phyloP scores from a whole-genome alignment of 2,329 filamentous ascomycete genomes.

The Pseudogymnoascus pannorum region DNA sequence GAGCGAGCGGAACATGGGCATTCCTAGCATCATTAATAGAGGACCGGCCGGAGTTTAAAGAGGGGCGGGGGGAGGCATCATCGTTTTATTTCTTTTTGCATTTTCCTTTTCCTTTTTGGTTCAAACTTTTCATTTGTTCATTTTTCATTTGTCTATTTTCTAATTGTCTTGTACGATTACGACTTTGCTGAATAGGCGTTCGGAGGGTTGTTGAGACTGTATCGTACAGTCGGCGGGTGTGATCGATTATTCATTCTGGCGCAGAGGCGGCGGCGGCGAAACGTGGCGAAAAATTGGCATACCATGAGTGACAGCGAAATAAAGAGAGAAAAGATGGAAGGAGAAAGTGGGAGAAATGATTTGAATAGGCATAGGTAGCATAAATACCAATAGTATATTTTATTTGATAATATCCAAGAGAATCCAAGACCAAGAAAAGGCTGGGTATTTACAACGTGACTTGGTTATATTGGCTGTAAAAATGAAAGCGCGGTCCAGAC shows the following conservation, averaged over 20 bases:
- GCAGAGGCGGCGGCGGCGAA: neutral
- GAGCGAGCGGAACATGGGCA: constrained; percentile 5
- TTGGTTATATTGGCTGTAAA: neutral
- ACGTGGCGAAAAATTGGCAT: neutral
- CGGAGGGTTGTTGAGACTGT: neutral
- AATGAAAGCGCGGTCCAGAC: neutral
- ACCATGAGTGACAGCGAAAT: neutral
- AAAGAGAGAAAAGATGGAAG: neutral
- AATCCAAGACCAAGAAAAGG: neutral
- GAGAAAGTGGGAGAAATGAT: neutral
- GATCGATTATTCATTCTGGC: constrained; percentile 1
- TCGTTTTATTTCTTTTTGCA: neutral
- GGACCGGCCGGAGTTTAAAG: constrained; percentile 8
- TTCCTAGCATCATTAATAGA: constrained; percentile 8
- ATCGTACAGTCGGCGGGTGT: neutral
- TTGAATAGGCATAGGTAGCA: constrained; percentile 2
- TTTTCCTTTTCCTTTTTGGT: neutral
- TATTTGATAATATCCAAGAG: constrained; percentile 3
- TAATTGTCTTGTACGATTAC: neutral
- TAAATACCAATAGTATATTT: constrained; percentile 3
- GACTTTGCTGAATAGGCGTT: constrained; percentile 1
- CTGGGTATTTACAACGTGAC: neutral
- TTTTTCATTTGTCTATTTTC: constrained; percentile 1
- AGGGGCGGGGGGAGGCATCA: neutral
- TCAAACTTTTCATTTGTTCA: neutral